Evolutionary conservation across 2,329 filamentous ascomycete species (phyloP).

Genomic region (Cordyceps tenuipes): DNA sequence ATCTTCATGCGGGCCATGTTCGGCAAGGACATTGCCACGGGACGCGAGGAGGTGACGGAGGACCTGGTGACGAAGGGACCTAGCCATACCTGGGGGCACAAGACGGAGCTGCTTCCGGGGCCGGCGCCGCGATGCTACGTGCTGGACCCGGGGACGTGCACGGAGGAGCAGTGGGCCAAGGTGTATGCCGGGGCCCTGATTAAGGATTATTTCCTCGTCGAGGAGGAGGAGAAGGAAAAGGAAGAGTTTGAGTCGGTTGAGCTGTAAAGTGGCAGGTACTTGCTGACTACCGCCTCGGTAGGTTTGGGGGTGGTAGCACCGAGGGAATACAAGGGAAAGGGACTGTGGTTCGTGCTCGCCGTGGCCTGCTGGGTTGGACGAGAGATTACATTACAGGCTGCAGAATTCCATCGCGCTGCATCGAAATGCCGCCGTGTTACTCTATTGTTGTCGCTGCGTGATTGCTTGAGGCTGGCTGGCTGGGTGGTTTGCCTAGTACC

Average conservation of each 20-base stretch:
- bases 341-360: background rate
- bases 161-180: slow-evolving; percentile 40
- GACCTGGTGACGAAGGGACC: slow-evolving; percentile 43
- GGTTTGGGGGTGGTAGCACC: background rate
- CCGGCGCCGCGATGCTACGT: slow-evolving; percentile 51
- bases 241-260: slow-evolving; percentile 2
- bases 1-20: slow-evolving; percentile 52
- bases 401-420: background rate
- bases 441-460: background rate
- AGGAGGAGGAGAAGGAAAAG: slow-evolving; percentile 9
- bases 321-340: background rate
- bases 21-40: slow-evolving; percentile 45
- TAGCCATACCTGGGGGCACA: slow-evolving; percentile 52
- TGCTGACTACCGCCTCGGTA: background rate
- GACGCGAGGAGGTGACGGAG: slow-evolving; percentile 41
- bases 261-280: slow-evolving; percentile 1
- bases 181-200: slow-evolving; percentile 45
- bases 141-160: slow-evolving; percentile 47
- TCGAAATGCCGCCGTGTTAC: background rate
- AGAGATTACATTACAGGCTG: background rate
- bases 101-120: slow-evolving; percentile 38
- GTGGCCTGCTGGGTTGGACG: background rate
- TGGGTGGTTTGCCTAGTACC: background rate
- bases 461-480: background rate
- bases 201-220: slow-evolving; percentile 27